A percentile compares a stretch with the other conserved stretches of the same genome.
These are phyloP conservation scores for Kregervanrija pseudodelftensis DNA, from an alignment of 805 yeast genomes.

Conservation along the genomic window DNA sequence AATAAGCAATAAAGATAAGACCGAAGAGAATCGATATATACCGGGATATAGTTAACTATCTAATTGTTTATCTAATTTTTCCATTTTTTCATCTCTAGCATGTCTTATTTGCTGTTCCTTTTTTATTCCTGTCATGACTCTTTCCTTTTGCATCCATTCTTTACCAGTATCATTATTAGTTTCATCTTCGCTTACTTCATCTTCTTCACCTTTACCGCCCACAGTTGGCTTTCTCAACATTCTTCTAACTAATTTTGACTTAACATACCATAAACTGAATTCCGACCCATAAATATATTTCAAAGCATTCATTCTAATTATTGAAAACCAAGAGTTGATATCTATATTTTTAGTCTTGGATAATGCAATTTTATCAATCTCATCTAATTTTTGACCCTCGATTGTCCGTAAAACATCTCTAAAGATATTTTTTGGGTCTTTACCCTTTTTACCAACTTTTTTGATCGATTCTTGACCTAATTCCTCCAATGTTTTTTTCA, in stretches of 20 bases:
- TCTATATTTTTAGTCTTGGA: slow-evolving; percentile 39
- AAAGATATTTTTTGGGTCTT: slow-evolving; percentile 52
- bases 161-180: slow-evolving; percentile 4
- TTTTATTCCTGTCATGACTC: slow-evolving; percentile 14
- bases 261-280: slow-evolving; percentile 40
- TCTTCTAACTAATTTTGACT: slow-evolving; percentile 18
- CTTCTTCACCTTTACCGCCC: slow-evolving; percentile 3
- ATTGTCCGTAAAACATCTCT: slow-evolving; percentile 37
- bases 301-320: slow-evolving; percentile 39
- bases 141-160: slow-evolving; percentile 14
- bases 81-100: slow-evolving; percentile 21
- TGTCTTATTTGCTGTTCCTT: slow-evolving; percentile 19
- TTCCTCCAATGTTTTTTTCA: slow-evolving; percentile 5
- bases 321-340: slow-evolving; percentile 45
- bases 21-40: no score
- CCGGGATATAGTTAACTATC: no score
- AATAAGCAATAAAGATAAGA: no score
- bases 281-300: slow-evolving; percentile 48
- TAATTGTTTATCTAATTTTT: slow-evolving; percentile 6
- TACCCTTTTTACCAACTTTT: slow-evolving; percentile 54
- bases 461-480: slow-evolving; percentile 37
- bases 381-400: slow-evolving; percentile 20
- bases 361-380: slow-evolving; percentile 27
- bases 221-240: slow-evolving; percentile 16
- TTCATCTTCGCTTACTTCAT: slow-evolving; percentile 8